phyloP scores from a whole-genome alignment of 2,329 filamentous ascomycete genomes.

The Aureobasidium vineae region DNA sequence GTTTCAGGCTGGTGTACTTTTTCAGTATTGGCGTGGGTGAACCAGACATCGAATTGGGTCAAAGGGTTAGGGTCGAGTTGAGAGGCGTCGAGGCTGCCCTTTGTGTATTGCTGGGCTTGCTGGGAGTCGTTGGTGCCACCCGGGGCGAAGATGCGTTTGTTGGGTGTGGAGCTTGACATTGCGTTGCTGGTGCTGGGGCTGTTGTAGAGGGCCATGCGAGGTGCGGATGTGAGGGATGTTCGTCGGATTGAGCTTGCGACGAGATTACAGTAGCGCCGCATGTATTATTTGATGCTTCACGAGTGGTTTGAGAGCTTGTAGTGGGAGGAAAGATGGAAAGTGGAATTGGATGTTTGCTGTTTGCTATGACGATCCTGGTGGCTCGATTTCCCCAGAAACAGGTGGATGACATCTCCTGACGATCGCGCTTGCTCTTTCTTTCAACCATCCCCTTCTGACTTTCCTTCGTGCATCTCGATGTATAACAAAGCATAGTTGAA shows the following conservation, averaged over 20 bases:
- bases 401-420: constrained; percentile 11
- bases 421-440: not conserved
- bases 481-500: not conserved
- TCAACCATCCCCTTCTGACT: not conserved
- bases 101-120: constrained; percentile 75
- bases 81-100: constrained; percentile 58
- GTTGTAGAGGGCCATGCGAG: constrained; percentile 22
- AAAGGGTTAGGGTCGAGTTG: constrained; percentile 68
- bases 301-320: not conserved
- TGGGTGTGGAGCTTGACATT: constrained; percentile 15
- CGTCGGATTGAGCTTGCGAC: not conserved
- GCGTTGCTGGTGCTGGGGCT: not conserved
- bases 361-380: constrained; percentile 20
- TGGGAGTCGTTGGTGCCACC: constrained; percentile 56
- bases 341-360: not conserved
- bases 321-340: not conserved
- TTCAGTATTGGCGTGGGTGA: constrained; percentile 64
- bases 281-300: not conserved
- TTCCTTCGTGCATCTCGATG: not conserved
- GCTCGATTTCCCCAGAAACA: constrained; percentile 17
- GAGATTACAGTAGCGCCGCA: constrained; percentile 6
- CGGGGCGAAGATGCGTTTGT: constrained; percentile 59
- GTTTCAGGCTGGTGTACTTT: constrained; percentile 77
- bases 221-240: not conserved
- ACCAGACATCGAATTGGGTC: constrained; percentile 88